These are phyloP conservation scores for Abortiporus biennis DNA, from an alignment of 1,284 basidiomycete species.

Conservation along the genomic window DNA sequence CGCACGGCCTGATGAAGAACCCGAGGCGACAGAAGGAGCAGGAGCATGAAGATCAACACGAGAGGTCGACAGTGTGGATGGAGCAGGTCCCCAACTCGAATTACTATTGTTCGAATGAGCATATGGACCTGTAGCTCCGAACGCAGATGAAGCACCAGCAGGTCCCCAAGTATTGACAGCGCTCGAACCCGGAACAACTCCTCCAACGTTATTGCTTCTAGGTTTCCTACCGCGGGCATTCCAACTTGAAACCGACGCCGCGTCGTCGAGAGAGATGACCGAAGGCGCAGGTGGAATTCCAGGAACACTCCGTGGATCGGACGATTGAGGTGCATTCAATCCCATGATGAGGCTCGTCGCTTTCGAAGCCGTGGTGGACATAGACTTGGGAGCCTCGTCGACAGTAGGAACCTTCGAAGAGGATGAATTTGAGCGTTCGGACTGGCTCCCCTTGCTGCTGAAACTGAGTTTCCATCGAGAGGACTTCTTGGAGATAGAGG, in stretches of 20 bases:
- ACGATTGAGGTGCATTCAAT: slow-evolving; percentile 33
- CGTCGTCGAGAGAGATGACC: too few species aligned
- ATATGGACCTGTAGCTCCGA: slow-evolving; percentile 6
- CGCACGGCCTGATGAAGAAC: slow-evolving; percentile 34
- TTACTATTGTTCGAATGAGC: slow-evolving; percentile 1
- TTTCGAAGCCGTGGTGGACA: slow-evolving; percentile 59
- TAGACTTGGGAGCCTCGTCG: slow-evolving; percentile 34
- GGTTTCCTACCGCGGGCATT: slow-evolving; percentile 12
- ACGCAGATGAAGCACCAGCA: slow-evolving; percentile 7
- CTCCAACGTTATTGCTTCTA: too few species aligned
- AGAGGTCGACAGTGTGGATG: not conserved
- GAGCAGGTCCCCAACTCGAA: not conserved
- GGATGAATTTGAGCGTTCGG: slow-evolving; percentile 8
- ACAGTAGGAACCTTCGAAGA: slow-evolving; percentile 30
- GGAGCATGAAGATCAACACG: not conserved
- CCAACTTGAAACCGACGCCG: too few species aligned
- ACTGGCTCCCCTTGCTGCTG: slow-evolving; percentile 32
- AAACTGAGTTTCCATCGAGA: slow-evolving; percentile 78
- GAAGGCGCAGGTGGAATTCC: too few species aligned
- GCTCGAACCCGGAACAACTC: slow-evolving; percentile 15
- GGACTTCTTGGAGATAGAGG: slow-evolving; percentile 58
- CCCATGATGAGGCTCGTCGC: slow-evolving; percentile 69
- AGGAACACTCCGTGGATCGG: too few species aligned
- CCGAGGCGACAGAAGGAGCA: not conserved
- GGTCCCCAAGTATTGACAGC: slow-evolving; percentile 26